Conservation (phyloP, 1,284 basidiomycete species). For the Trametes hirsuta region DNA sequence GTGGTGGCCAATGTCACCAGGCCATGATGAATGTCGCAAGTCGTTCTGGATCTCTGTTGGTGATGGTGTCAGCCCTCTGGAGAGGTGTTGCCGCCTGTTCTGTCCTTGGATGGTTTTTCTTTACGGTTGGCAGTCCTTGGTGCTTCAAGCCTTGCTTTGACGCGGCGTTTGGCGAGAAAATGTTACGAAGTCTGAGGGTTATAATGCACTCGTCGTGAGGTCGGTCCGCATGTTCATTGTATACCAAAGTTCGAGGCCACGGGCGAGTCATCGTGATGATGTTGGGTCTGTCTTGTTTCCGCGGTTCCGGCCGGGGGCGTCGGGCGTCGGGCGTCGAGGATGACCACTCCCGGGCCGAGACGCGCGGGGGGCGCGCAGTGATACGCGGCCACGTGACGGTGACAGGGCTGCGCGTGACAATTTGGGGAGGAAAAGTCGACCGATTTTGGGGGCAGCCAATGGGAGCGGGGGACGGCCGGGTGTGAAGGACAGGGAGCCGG, state of each 20-base stretch:
- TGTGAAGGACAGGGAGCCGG: conserved; percentile 11
- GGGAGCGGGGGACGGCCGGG: conserved; percentile 8
- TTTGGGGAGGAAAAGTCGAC: conserved; percentile 23
- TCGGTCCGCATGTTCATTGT: too few relatives aligned
- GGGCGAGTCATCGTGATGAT: conserved; percentile 1
- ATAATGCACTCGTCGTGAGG: too few relatives aligned
- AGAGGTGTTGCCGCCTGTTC: too few relatives aligned
- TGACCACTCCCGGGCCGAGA: conserved; percentile 2
- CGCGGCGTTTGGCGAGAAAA: too few relatives aligned
- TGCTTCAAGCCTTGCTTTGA: too few relatives aligned
- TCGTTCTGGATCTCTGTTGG: background rate
- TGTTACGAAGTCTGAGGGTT: too few relatives aligned
- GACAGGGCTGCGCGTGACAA: background rate
- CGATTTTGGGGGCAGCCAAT: conserved; percentile 34
- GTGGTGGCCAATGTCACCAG: too few relatives aligned
- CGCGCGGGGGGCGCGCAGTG: background rate
- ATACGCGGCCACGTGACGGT: conserved; percentile 23
- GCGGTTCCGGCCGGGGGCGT: background rate
- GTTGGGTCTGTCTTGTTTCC: background rate
- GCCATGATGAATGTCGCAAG: background rate
- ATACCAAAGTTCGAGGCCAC: background rate
- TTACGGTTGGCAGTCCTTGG: too few relatives aligned
- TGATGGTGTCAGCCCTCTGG: too few relatives aligned
- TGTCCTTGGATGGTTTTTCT: too few relatives aligned
- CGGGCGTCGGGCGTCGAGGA: background rate